Evolutionary conservation across 148 eudicot species (phyloP).

Genomic region (Vaccinium macrocarpon): DNA sequence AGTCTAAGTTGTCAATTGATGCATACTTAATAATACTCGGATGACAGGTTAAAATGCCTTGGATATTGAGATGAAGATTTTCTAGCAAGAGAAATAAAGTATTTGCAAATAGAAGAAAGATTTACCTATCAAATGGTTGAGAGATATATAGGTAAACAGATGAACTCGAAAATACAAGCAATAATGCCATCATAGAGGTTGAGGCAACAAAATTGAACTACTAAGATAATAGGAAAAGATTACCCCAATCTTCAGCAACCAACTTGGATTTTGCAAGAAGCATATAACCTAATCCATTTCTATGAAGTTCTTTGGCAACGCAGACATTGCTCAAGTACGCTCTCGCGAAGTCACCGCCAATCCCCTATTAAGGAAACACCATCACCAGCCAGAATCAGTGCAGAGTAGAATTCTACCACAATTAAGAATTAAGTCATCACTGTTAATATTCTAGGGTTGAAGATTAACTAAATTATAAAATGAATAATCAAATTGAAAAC

Average conservation of each 20-base stretch:
- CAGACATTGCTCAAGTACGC: conserved; percentile 90
- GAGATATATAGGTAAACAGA: background rate
- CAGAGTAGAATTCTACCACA: background rate
- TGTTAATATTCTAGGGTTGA: background rate
- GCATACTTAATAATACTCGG: background rate
- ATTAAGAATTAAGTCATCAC: background rate
- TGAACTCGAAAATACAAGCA: background rate
- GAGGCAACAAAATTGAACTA: background rate
- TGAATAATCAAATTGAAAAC: background rate
- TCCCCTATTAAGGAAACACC: conserved; percentile 51
- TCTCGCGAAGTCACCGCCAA: conserved; percentile 84
- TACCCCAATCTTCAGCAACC: conserved; percentile 94
- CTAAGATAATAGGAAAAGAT: background rate
- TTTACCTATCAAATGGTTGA: background rate
- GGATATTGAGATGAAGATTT: background rate
- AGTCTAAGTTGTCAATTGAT: background rate
- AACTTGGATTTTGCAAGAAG: conserved; percentile 58
- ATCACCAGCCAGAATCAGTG: background rate
- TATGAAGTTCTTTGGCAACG: conserved; percentile 81
- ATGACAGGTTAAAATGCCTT: background rate
- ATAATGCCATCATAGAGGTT: background rate
- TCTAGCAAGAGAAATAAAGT: background rate
- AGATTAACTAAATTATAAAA: background rate
- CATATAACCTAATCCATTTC: conserved; percentile 69
- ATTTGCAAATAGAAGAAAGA: background rate